These are phyloP conservation scores for Biscogniauxia sp. DNA, from an alignment of 2,329 filamentous ascomycete genomes.

Conservation along the genomic window DNA sequence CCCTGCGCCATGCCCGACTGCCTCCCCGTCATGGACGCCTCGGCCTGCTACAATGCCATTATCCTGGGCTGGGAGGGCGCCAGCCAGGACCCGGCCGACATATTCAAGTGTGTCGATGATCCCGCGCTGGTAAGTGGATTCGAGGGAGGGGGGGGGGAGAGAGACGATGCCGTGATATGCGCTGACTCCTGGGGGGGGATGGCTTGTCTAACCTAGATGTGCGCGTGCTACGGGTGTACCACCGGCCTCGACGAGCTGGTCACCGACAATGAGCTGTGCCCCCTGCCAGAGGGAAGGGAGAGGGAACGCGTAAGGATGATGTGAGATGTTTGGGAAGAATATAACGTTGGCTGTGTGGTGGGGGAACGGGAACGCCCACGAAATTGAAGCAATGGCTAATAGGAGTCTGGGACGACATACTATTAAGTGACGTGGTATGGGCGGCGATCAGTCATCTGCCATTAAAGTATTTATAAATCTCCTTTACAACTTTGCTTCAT, in stretches of 20 bases:
- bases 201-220: too few species aligned
- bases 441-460: too few species aligned
- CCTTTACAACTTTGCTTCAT: too few species aligned
- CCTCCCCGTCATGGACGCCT: conserved; percentile 16
- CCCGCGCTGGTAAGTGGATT: conserved; percentile 11
- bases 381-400: too few species aligned
- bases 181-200: too few species aligned
- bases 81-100: conserved; percentile 12
- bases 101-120: conserved; percentile 17
- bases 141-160: background rate
- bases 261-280: conserved; percentile 15
- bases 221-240: conserved; percentile 18
- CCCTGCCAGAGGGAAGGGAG: background rate
- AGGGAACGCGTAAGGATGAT: too few species aligned
- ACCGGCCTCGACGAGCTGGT: conserved; percentile 15
- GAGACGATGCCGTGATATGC: background rate
- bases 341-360: too few species aligned
- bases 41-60: conserved; percentile 14
- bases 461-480: too few species aligned
- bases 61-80: conserved; percentile 17
- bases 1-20: conserved; percentile 14
- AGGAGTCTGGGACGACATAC: too few species aligned
- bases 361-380: too few species aligned
- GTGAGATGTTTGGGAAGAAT: too few species aligned
- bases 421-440: too few species aligned